These are phyloP conservation scores for Epichloe sibirici DNA, from an alignment of 2,329 filamentous ascomycete genomes.

Conservation along the genomic window DNA sequence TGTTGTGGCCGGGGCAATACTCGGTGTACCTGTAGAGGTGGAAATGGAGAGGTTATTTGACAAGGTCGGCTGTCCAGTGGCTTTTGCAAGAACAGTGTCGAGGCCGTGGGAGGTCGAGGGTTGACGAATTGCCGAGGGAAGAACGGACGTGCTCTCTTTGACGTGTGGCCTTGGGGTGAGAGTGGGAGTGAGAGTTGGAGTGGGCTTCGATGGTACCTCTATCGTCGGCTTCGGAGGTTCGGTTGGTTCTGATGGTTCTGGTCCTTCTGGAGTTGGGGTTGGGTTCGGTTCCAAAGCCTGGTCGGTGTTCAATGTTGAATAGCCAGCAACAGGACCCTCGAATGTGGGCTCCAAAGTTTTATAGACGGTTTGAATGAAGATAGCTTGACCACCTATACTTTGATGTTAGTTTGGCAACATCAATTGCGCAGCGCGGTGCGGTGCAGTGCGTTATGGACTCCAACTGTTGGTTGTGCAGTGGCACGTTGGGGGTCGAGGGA, in stretches of 20 bases:
- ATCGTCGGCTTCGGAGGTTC: neutral
- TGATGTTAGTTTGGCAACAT: constrained; percentile 1
- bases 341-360: constrained; percentile 30
- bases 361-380: constrained; percentile 27
- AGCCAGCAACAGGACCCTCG: constrained; percentile 29
- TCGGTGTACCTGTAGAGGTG: constrained; percentile 8
- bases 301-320: constrained; percentile 21
- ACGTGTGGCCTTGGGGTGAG: neutral
- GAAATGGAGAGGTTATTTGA: constrained; percentile 5
- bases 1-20: constrained; percentile 12
- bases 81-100: constrained; percentile 19
- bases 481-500: neutral
- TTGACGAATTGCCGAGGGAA: constrained; percentile 17
- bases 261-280: too few relatives aligned
- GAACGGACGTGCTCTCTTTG: constrained; percentile 7
- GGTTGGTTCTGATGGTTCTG: neutral
- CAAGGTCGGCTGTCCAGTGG: constrained; percentile 13
- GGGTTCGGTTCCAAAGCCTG: constrained; percentile 5
- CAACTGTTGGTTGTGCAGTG: neutral
- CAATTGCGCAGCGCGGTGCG: neutral
- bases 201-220: constrained; percentile 1
- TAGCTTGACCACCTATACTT: constrained; percentile 8
- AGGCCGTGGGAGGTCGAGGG: constrained; percentile 14
- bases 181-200: constrained; percentile 3
- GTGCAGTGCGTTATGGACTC: too few relatives aligned